A percentile compares a stretch with the other conserved stretches of the same genome.
These are phyloP conservation scores for Endogone sp. DNA, from an alignment of 192 early-diverging fungal species.

Conservation along the genomic window DNA sequence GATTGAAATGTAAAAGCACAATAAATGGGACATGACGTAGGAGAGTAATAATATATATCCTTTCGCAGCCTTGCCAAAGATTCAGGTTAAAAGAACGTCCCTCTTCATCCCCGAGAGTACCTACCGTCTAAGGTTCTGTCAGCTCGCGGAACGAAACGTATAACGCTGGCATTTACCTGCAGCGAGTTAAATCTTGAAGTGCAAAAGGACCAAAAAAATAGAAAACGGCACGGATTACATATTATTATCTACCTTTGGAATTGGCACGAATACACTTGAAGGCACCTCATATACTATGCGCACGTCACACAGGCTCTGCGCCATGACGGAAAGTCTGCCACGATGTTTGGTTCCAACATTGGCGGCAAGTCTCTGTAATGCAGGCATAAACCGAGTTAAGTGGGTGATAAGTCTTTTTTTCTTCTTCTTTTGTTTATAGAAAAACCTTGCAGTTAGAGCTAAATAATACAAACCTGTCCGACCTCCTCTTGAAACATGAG, in stretches of 20 bases:
- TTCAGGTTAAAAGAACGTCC: too few relatives aligned
- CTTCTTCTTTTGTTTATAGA: too few relatives aligned
- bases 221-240: not conserved
- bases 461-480: slow-evolving; percentile 39
- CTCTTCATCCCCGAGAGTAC: too few relatives aligned
- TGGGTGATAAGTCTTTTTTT: not conserved
- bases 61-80: too few relatives aligned
- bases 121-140: not conserved
- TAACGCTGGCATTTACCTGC: slow-evolving; percentile 64
- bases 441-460: not conserved
- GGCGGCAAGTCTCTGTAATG: slow-evolving; percentile 53
- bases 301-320: slow-evolving; percentile 66
- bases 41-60: too few relatives aligned
- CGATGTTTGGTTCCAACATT: slow-evolving; percentile 41
- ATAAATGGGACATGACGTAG: too few relatives aligned
- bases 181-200: not conserved
- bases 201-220: not conserved
- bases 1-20: too few relatives aligned
- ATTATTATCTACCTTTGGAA: slow-evolving; percentile 44
- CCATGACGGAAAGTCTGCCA: slow-evolving; percentile 66
- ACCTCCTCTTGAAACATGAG: slow-evolving; percentile 87
- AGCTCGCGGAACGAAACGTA: slow-evolving; percentile 56
- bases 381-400: not conserved
- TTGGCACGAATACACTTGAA: slow-evolving; percentile 66
- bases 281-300: slow-evolving; percentile 59